phyloP scores from a whole-genome alignment of 2,329 filamentous ascomycete genomes.

The Penicillium sp. region DNA sequence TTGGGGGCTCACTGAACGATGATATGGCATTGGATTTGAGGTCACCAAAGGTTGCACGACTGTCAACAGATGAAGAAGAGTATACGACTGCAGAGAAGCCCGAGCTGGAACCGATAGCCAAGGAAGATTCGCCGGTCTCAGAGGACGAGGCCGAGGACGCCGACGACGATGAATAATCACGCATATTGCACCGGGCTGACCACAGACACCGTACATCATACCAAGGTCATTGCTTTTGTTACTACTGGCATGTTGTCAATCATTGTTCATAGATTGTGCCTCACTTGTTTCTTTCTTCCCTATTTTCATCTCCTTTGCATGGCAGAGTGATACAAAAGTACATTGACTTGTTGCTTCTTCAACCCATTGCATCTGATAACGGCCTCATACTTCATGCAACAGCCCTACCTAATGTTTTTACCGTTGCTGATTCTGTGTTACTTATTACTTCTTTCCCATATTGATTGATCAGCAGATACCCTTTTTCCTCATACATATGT shows the following conservation, averaged over 20 bases:
- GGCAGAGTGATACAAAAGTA: background rate
- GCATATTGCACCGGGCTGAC: background rate
- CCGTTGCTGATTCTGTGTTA: background rate
- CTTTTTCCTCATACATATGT: background rate
- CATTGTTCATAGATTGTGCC: background rate
- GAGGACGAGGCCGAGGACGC: too few relatives aligned
- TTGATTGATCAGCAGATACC: conserved; percentile 8
- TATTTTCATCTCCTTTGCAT: conserved; percentile 6
- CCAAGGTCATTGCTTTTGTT: background rate
- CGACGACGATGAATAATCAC: too few relatives aligned
- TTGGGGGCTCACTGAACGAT: conserved; percentile 24
- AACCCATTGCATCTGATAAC: too few relatives aligned
- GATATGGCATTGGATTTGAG: conserved; percentile 22
- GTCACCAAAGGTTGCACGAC: conserved; percentile 34
- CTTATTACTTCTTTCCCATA: background rate
- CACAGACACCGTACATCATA: background rate
- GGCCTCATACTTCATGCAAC: too few relatives aligned
- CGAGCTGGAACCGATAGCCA: conserved; percentile 30
- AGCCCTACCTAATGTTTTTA: background rate
- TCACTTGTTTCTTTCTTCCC: background rate
- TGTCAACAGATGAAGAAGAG: conserved; percentile 26
- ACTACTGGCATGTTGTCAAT: background rate
- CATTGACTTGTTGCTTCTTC: background rate
- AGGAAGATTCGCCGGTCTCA: conserved; percentile 23
- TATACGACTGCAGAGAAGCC: conserved; percentile 30